phyloP scores from a whole-genome alignment of 2,329 filamentous ascomycete genomes.

The Daldinia sp. region DNA sequence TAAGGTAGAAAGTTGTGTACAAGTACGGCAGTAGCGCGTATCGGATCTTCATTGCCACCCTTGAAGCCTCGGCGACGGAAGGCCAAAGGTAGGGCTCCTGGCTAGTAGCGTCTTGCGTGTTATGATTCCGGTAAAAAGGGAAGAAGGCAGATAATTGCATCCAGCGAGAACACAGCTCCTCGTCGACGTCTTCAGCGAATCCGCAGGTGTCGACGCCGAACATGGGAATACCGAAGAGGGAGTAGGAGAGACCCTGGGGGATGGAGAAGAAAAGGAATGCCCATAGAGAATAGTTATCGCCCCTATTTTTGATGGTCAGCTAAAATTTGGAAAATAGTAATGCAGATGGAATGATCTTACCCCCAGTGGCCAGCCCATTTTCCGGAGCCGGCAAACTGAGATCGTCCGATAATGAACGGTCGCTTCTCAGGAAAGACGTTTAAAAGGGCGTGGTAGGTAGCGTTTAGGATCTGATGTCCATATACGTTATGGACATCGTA shows the following conservation, averaged over 20 bases:
- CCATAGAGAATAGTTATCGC: conserved; percentile 79
- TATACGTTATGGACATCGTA: conserved; percentile 89
- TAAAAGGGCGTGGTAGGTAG: conserved; percentile 79
- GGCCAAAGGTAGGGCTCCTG: conserved; percentile 81
- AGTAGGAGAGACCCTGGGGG: conserved; percentile 80
- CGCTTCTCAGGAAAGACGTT: conserved; percentile 74
- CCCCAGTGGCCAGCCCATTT: conserved; percentile 84
- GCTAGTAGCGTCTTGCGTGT: conserved; percentile 67
- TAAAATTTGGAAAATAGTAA: not conserved
- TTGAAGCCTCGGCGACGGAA: conserved; percentile 73
- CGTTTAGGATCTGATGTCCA: conserved; percentile 79
- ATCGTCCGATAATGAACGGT: conserved; percentile 86
- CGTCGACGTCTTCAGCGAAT: conserved; percentile 74
- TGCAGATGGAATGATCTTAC: conserved; percentile 41
- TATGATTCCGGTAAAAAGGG: conserved; percentile 84
- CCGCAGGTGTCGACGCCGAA: conserved; percentile 79
- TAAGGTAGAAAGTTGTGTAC: conserved; percentile 78
- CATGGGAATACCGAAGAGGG: conserved; percentile 81
- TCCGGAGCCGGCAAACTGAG: conserved; percentile 82
- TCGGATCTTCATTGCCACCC: conserved; percentile 75
- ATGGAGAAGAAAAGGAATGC: conserved; percentile 82
- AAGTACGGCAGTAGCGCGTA: conserved; percentile 80
- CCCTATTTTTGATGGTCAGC: conserved; percentile 56
- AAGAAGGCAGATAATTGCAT: conserved; percentile 81
- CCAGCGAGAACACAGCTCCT: conserved; percentile 80